Evolutionary conservation across 441 rosid species (phyloP).

Genomic region (Codiaeum variegatum): DNA sequence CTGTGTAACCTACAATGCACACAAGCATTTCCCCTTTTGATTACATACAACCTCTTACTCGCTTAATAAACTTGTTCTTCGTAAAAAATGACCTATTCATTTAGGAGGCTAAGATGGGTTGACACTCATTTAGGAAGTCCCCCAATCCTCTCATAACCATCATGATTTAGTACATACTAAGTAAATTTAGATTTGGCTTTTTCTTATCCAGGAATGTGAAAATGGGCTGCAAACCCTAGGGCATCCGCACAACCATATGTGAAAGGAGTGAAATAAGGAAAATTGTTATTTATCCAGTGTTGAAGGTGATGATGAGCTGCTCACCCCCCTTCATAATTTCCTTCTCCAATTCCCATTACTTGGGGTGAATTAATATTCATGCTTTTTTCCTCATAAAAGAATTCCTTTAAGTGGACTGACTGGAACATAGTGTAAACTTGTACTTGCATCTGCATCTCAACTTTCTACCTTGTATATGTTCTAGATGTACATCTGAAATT

Average conservation of each 20-base stretch:
- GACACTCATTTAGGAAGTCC: neutral
- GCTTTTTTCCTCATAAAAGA: neutral
- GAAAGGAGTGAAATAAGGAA: neutral
- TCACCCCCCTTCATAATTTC: neutral
- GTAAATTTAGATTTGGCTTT: neutral
- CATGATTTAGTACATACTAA: neutral
- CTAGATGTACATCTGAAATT: neutral
- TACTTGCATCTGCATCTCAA: neutral
- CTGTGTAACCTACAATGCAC: neutral
- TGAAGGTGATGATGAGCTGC: neutral
- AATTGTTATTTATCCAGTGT: neutral
- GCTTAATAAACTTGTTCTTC: neutral
- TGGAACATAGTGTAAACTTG: neutral
- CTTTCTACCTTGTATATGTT: neutral
- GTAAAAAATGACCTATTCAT: neutral
- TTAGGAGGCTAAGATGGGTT: neutral
- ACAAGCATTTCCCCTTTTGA: neutral
- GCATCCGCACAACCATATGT: neutral
- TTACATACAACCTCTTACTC: neutral
- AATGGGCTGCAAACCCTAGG: neutral
- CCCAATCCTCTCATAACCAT: neutral
- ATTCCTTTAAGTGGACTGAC: neutral
- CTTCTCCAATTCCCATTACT: neutral
- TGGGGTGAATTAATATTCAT: neutral
- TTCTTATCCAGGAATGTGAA: neutral